Conservation (phyloP, 2,329 filamentous ascomycete species). For the Fusarium mexicanum region DNA sequence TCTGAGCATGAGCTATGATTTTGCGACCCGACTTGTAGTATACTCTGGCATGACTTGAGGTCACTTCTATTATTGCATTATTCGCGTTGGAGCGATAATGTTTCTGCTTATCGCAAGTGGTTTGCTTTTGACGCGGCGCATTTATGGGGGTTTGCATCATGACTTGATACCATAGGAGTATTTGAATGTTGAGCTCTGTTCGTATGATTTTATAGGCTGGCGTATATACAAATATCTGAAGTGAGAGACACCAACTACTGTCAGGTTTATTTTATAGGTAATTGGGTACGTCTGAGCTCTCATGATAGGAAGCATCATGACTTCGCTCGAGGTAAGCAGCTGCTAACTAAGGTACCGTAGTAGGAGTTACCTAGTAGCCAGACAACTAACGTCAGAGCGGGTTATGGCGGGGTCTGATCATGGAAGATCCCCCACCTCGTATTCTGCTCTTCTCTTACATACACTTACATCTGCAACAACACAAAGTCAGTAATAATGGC, state of each 20-base stretch:
- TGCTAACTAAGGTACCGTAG: background rate
- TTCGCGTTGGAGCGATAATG: background rate
- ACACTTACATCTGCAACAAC: constrained; percentile 2
- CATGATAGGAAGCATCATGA: constrained; percentile 15
- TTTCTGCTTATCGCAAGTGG: background rate
- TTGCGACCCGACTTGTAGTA: background rate
- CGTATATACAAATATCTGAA: background rate
- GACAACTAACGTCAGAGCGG: constrained; percentile 25
- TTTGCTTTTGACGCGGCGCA: constrained; percentile 7
- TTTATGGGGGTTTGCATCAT: constrained; percentile 22
- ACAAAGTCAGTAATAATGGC: constrained; percentile 46
- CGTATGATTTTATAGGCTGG: background rate
- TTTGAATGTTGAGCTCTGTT: background rate
- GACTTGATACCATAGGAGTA: constrained; percentile 26
- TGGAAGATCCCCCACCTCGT: constrained; percentile 18
- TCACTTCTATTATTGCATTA: background rate
- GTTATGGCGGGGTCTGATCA: constrained; percentile 34
- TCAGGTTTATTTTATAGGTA: background rate
- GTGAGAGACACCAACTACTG: background rate
- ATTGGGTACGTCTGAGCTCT: background rate
- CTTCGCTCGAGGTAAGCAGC: background rate
- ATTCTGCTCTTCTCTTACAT: constrained; percentile 4
- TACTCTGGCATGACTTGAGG: background rate
- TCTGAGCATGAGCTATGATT: constrained; percentile 31
- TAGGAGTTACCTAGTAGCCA: background rate